Conservation (phyloP, 768 basidiomycete genomes). For the Naematelia encephala region DNA sequence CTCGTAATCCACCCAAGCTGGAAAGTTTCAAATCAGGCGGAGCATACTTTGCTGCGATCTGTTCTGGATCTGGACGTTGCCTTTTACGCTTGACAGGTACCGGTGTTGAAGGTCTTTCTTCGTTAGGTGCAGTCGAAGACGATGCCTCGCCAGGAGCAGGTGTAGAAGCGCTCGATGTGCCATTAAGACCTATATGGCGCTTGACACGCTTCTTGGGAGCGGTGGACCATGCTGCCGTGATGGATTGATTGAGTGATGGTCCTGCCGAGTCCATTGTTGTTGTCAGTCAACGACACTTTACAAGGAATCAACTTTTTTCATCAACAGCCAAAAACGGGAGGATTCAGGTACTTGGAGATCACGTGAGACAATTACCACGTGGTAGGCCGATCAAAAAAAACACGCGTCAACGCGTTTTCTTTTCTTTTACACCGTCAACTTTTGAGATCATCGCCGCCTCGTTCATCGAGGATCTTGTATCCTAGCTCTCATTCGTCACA, state of each 20-base stretch:
- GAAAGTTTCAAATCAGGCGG: slow-evolving; percentile 74
- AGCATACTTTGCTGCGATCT: slow-evolving; percentile 58
- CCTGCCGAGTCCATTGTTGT: not conserved
- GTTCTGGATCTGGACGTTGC: slow-evolving; percentile 8
- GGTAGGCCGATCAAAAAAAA: slow-evolving; percentile 4
- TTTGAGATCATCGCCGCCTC: too few species aligned
- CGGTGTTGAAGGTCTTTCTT: slow-evolving; percentile 11
- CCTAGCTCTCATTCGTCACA: not conserved
- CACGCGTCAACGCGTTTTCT: slow-evolving; percentile 1
- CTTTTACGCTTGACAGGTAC: slow-evolving; percentile 5
- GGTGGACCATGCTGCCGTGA: slow-evolving; percentile 36
- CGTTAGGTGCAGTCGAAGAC: slow-evolving; percentile 1
- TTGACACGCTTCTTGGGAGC: slow-evolving; percentile 22
- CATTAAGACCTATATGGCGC: slow-evolving; percentile 23
- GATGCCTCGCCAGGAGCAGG: slow-evolving; percentile 1
- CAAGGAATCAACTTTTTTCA: too few species aligned
- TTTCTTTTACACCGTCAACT: not conserved
- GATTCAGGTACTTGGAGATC: too few species aligned
- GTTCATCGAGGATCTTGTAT: too few species aligned
- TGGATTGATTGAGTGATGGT: slow-evolving; percentile 35
- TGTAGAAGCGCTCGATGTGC: slow-evolving; percentile 15
- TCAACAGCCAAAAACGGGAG: too few species aligned
- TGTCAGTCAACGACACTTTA: too few species aligned
- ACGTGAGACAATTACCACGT: too few species aligned
- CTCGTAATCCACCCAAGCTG: slow-evolving; percentile 81